A percentile compares a stretch with the other conserved stretches of the same genome.
These are phyloP conservation scores for Gracilariopsis chorda DNA, from an alignment of 23 red algal species.

Conservation along the genomic window DNA sequence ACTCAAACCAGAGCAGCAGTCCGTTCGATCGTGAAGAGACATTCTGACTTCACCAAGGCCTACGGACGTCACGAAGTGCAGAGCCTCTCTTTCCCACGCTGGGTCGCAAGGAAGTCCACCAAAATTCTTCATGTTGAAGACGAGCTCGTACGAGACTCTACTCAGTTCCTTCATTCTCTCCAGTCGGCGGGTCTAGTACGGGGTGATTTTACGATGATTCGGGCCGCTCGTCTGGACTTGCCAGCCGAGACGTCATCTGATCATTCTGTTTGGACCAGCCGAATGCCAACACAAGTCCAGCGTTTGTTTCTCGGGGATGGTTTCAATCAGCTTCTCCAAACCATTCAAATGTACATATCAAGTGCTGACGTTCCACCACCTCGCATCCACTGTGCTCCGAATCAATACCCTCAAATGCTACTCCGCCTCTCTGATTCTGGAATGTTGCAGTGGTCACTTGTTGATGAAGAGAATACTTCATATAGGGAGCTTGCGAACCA, in stretches of 20 bases:
- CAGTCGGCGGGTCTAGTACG: neutral
- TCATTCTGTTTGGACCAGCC: neutral
- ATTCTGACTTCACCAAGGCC: too few relatives aligned
- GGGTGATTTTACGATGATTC: neutral
- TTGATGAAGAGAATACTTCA: neutral
- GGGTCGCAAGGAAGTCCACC: too few relatives aligned
- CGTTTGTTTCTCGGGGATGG: neutral
- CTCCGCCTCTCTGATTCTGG: neutral
- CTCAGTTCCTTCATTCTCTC: too few relatives aligned
- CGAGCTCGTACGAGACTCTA: too few relatives aligned
- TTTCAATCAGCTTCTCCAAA: neutral
- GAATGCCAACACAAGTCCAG: neutral
- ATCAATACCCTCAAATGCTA: neutral
- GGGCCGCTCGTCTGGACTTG: neutral
- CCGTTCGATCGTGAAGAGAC: too few relatives aligned
- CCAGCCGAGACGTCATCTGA: neutral
- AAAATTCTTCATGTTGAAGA: too few relatives aligned
- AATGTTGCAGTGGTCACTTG: slow-evolving; percentile 3
- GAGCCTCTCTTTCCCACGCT: too few relatives aligned
- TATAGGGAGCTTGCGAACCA: neutral
- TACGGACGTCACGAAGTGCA: too few relatives aligned
- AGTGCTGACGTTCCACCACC: neutral
- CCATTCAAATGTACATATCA: too few relatives aligned
- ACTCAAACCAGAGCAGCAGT: too few relatives aligned
- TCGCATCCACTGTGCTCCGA: neutral